phyloP scores from a whole-genome alignment of 768 basidiomycete genomes.

The Naganishia kalamii region DNA sequence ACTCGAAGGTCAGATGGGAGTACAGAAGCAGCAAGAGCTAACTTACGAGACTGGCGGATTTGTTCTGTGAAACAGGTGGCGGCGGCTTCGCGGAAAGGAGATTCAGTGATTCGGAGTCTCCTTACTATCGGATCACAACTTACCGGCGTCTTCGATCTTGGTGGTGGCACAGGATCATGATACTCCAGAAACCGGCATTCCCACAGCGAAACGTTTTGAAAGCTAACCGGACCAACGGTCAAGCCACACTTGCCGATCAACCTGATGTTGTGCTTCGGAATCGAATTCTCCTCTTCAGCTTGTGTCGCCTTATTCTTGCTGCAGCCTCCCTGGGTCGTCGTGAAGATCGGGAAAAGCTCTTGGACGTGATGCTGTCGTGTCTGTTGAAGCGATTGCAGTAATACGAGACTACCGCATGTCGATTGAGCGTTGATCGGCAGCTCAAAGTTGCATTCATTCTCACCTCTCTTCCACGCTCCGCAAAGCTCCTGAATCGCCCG shows the following conservation, averaged over 20 bases:
- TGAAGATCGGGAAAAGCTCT: conserved; percentile 9
- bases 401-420: background rate
- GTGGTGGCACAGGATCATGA: background rate
- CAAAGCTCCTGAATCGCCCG: background rate
- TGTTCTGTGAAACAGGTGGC: background rate
- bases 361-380: conserved; percentile 11
- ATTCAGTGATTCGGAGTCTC: background rate
- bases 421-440: background rate
- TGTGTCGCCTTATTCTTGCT: background rate
- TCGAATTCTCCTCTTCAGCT: background rate
- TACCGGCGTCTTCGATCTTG: background rate
- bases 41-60: background rate
- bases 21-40: too few species aligned
- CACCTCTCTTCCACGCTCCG: background rate
- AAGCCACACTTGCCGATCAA: conserved; percentile 1
- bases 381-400: conserved; percentile 12
- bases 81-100: background rate
- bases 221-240: conserved; percentile 1
- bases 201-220: conserved; percentile 6
- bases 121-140: background rate
- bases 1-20: too few species aligned
- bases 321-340: background rate
- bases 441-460: background rate
- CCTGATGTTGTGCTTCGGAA: background rate
- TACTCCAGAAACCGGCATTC: conserved; percentile 4